Percentiles rank a stretch among this genome's conserved stretches.
phyloP scores from a whole-genome alignment of 495 filamentous ascomycete genomes.

The Hypoxylon lenormandii region DNA sequence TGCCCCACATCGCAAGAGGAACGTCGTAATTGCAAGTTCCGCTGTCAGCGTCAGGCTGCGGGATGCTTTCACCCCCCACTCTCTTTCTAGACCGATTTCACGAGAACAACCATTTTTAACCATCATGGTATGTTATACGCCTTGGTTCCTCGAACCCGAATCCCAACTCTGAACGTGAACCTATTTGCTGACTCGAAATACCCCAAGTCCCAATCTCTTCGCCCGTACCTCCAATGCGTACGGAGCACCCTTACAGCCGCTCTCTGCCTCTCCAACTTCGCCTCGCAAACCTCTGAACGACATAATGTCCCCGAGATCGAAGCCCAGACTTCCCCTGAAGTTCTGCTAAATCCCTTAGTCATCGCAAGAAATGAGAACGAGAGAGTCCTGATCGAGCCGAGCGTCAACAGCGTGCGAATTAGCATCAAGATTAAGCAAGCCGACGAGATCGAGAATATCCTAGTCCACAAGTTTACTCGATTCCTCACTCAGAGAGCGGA shows the following conservation, averaged over 20 bases:
- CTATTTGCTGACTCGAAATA: constrained; percentile 19
- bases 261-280: constrained; percentile 95
- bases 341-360: constrained; percentile 89
- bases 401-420: constrained; percentile 92
- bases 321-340: constrained; percentile 88
- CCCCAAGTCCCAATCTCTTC: constrained; percentile 92
- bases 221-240: constrained; percentile 96
- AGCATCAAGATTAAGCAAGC: constrained; percentile 99
- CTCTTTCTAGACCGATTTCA: constrained; percentile 17
- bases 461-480: constrained; percentile 97
- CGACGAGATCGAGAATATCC: constrained; percentile 96
- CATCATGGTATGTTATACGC: constrained; percentile 40
- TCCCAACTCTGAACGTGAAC: not conserved
- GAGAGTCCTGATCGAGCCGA: constrained; percentile 90
- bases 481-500: constrained; percentile 96
- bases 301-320: constrained; percentile 99
- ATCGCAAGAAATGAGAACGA: constrained; percentile 96
- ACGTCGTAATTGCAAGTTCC: constrained; percentile 18
- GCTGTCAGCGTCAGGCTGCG: constrained; percentile 20
- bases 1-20: constrained; percentile 26
- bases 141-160: not conserved
- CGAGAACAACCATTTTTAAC: constrained; percentile 10
- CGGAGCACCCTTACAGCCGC: constrained; percentile 93
- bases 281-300: constrained; percentile 92
- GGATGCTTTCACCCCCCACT: constrained; percentile 41